phyloP scores from a whole-genome alignment of 495 filamentous ascomycete species.

The Daldinia bambusicola region DNA sequence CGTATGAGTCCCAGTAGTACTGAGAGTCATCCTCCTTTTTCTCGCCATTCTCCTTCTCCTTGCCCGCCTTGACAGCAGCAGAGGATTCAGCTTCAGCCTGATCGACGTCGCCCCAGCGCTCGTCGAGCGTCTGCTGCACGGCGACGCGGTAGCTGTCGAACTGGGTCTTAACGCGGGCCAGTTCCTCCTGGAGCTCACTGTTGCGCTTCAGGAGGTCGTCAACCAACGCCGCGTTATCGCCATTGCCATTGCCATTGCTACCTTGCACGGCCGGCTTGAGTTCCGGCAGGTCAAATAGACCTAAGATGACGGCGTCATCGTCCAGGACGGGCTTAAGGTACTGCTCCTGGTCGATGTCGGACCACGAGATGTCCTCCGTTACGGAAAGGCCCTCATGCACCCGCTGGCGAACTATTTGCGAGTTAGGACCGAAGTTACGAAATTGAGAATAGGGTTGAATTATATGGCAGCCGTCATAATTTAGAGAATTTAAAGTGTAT shows the following conservation, averaged over 20 bases:
- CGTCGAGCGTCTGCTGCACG: slow-evolving; percentile 75
- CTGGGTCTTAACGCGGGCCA: slow-evolving; percentile 70
- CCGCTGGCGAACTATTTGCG: slow-evolving; percentile 50
- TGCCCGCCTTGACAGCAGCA: slow-evolving; percentile 23
- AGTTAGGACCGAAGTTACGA: slow-evolving; percentile 17
- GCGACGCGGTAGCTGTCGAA: slow-evolving; percentile 76
- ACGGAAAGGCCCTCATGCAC: slow-evolving; percentile 59
- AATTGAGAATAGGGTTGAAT: background rate
- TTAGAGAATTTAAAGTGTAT: background rate
- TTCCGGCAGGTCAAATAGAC: slow-evolving; percentile 77
- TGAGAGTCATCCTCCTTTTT: slow-evolving; percentile 65
- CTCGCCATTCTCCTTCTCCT: slow-evolving; percentile 42
- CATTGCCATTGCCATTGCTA: slow-evolving; percentile 39
- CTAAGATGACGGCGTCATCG: slow-evolving; percentile 87
- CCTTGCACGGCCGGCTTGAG: slow-evolving; percentile 36
- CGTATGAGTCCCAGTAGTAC: slow-evolving; percentile 86
- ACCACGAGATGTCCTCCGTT: slow-evolving; percentile 65
- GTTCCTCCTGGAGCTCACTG: slow-evolving; percentile 72
- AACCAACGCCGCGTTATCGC: slow-evolving; percentile 54
- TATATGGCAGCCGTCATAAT: background rate
- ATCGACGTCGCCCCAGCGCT: slow-evolving; percentile 67
- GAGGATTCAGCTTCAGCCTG: slow-evolving; percentile 39
- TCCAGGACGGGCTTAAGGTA: slow-evolving; percentile 88
- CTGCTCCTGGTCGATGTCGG: slow-evolving; percentile 74
- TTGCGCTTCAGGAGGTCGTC: slow-evolving; percentile 66